phyloP scores from a whole-genome alignment of 306 rosid genomes.

The Cucurbita pepo region DNA sequence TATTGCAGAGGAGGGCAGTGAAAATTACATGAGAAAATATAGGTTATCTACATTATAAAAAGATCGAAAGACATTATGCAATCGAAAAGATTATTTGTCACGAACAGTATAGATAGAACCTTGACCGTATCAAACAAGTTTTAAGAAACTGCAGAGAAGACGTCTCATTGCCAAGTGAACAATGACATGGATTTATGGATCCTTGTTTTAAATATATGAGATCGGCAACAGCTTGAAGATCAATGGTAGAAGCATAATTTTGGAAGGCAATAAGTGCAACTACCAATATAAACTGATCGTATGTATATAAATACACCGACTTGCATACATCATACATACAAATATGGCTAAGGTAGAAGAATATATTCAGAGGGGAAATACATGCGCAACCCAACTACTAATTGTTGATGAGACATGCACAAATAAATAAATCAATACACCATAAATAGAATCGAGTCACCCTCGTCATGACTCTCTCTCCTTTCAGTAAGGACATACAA shows the following conservation, averaged over 20 bases:
- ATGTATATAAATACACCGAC: not conserved
- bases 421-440: not conserved
- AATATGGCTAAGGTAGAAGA: not conserved
- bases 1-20: not conserved
- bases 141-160: not conserved
- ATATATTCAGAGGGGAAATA: not conserved
- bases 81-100: not conserved
- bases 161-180: not conserved
- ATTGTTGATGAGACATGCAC: not conserved
- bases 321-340: not conserved
- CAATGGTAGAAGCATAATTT: not conserved
- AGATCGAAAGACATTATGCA: not conserved
- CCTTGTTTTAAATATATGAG: not conserved
- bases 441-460: not conserved
- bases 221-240: not conserved
- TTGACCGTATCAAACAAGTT: not conserved
- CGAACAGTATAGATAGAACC: not conserved
- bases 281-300: not conserved
- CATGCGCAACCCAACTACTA: not conserved
- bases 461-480: not conserved
- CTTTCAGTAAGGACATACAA: not conserved
- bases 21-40: not conserved
- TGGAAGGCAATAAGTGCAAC: not conserved
- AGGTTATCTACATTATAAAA: not conserved
- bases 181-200: not conserved